Percentiles rank a stretch among this genome's conserved stretches.
Evolutionary conservation across 2,329 filamentous ascomycete species (phyloP).

Genomic region (Cordyceps fumosorosea): DNA sequence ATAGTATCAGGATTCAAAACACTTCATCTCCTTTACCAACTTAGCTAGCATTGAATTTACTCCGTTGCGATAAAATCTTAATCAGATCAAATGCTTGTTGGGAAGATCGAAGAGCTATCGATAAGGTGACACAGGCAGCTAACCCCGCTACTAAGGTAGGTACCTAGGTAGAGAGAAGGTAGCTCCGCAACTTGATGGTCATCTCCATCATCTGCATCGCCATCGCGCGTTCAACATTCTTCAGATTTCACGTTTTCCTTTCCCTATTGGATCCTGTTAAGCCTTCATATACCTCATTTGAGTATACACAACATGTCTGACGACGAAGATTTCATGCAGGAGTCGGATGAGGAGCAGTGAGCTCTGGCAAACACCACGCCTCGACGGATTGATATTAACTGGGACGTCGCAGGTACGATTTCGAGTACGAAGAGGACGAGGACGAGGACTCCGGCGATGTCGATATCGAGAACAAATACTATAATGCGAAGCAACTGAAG

Average conservation of each 20-base stretch:
- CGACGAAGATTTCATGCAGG: constrained; percentile 44
- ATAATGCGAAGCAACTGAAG: constrained; percentile 98
- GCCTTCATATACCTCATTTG: not conserved
- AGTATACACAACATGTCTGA: constrained; percentile 38
- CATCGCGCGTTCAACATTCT: not conserved
- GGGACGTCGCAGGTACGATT: constrained; percentile 63
- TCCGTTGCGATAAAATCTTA: no score
- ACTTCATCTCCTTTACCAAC: no score
- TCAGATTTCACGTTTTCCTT: not conserved
- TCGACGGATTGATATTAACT: not conserved
- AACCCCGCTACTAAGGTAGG: constrained; percentile 1
- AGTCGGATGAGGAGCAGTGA: constrained; percentile 41
- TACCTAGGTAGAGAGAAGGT: not conserved
- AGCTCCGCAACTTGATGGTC: not conserved
- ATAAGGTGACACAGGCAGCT: not conserved
- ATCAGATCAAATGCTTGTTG: no score
- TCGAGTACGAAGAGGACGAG: constrained; percentile 92
- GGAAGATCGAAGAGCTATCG: not conserved
- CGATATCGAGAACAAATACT: constrained; percentile 98
- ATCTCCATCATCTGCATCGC: not conserved
- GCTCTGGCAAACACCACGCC: constrained; percentile 8
- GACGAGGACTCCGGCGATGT: constrained; percentile 84
- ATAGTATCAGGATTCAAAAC: no score
- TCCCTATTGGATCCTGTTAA: no score
- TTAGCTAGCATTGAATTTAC: no score